Percentiles rank a stretch among this genome's conserved stretches.
phyloP scores from a whole-genome alignment of 1,139 yeast species.

The Yamadazyma trypodendri region DNA sequence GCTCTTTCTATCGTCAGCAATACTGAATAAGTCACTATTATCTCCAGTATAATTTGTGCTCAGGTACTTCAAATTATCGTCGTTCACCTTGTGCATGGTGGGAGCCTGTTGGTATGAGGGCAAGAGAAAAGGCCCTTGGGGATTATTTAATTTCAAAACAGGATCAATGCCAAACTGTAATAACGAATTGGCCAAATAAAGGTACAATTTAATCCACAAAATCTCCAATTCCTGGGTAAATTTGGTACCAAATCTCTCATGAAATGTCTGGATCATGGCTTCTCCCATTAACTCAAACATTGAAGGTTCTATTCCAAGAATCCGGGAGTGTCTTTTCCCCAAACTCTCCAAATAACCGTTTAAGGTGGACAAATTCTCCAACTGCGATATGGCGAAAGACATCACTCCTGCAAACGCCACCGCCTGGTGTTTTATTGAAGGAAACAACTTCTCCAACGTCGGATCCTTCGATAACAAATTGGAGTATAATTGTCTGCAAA shows the following conservation, averaged over 20 bases:
- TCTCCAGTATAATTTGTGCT: slow-evolving; percentile 2
- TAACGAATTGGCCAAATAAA: slow-evolving; percentile 63
- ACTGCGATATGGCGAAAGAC: slow-evolving; percentile 54
- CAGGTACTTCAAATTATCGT: slow-evolving; percentile 6
- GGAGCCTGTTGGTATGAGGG: slow-evolving; percentile 1
- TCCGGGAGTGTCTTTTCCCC: slow-evolving; percentile 76
- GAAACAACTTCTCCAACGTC: slow-evolving; percentile 54
- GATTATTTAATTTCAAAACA: slow-evolving; percentile 25
- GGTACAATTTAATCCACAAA: slow-evolving; percentile 69
- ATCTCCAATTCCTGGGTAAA: slow-evolving; percentile 55
- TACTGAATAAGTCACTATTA: slow-evolving; percentile 12
- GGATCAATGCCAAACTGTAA: slow-evolving; percentile 70
- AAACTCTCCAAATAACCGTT: slow-evolving; percentile 61
- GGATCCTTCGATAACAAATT: slow-evolving; percentile 57
- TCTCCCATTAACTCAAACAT: slow-evolving; percentile 80
- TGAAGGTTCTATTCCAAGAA: slow-evolving; percentile 69
- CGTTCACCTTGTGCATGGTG: slow-evolving; percentile 12
- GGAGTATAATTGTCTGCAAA: slow-evolving; percentile 63
- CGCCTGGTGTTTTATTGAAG: slow-evolving; percentile 70
- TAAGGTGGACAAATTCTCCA: slow-evolving; percentile 40
- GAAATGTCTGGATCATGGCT: slow-evolving; percentile 71
- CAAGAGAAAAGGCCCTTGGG: slow-evolving; percentile 1
- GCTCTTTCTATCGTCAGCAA: slow-evolving; percentile 13
- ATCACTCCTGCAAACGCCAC: slow-evolving; percentile 79
- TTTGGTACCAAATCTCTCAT: slow-evolving; percentile 56